Base-by-base conservation (phyloP, 192 early-diverging fungal genomes). In the Backusella circina region DNA sequence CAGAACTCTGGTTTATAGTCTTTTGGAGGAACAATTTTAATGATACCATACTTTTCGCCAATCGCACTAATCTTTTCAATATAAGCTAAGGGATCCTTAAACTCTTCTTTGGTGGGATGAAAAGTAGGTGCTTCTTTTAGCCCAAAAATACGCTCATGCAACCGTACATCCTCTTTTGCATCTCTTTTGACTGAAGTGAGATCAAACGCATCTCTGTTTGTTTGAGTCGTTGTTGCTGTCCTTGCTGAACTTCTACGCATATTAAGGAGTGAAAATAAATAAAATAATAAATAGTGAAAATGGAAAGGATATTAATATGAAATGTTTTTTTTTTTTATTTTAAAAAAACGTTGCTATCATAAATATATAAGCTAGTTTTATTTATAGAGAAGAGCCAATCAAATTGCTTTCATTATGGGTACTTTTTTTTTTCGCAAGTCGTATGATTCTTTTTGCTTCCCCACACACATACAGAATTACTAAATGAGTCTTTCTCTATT, bases 11-110 rank as follows among this genome's bases (percentile, higher is more conserved):
- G 95, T 31, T 85, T 89, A 93, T 96, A 99, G 7, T 87, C 88
- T 38, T 77, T 79, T 15, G 97, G 97, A 65, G 97, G 97, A 33
- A 99, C 88, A 75, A 99, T 93, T 80, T 99, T 99, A 82, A 93
- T 90, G 65, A 97, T 90, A 6, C 97, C 96, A n/a, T 89, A 88
- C 72, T 83, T 70, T 76, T 97, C 94, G 57, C 90, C 96, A 75
- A 89, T 82, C 1, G 85, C 76, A 13, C 92, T 86, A 77, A 98
- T 97, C 67, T 80, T 87, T 65, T 92, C 89, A 81, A 99, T 95
- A 80, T 94, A 99, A 67, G 81, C 80, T 28, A 97, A 82, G 13
- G 97, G 96, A 74, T 96, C 91, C 12, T 74, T 65, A 87, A 96
- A 98, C 84, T 99, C 93, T 41, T 93, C 85, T 3, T 73, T 54